Percentiles rank a stretch among this genome's conserved stretches.
These are phyloP conservation scores for Daldinia vernicosa DNA, from an alignment of 495 filamentous ascomycete genomes.

Conservation along the genomic window DNA sequence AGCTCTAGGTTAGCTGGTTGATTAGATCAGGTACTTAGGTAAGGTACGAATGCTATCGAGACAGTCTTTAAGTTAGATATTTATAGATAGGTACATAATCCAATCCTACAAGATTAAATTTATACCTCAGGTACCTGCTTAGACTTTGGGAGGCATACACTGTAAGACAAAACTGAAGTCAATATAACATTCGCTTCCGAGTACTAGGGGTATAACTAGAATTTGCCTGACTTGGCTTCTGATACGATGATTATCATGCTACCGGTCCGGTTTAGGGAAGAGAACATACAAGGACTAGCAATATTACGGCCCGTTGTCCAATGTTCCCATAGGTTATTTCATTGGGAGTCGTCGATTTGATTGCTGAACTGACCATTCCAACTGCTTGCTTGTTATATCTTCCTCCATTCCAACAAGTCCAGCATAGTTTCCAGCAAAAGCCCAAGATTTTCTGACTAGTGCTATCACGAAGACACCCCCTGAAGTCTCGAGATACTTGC, in stretches of 20 bases:
- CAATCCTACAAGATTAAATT: background rate
- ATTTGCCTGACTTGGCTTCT: background rate
- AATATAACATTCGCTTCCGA: background rate
- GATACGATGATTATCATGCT: background rate
- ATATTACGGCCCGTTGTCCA: background rate
- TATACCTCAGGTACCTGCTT: background rate
- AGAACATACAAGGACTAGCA: background rate
- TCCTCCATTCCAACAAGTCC: background rate
- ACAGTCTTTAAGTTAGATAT: no score
- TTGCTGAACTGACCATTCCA: background rate
- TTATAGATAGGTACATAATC: no score
- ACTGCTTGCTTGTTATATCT: background rate
- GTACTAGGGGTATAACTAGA: background rate
- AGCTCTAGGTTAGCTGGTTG: no score
- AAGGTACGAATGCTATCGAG: no score
- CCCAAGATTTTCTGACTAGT: background rate
- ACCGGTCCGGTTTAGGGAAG: background rate
- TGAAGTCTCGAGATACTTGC: slow-evolving; percentile 1
- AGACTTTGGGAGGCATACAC: background rate
- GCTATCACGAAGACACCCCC: background rate
- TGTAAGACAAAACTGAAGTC: background rate
- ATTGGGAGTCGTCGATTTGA: background rate
- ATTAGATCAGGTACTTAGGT: no score
- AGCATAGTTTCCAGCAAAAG: slow-evolving; percentile 6
- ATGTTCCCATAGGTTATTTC: background rate